Evolutionary conservation across 2,329 filamentous ascomycete genomes (phyloP), one percentile per base, ranked within the genome.

Genomic region (Acarospora socialis): DNA sequence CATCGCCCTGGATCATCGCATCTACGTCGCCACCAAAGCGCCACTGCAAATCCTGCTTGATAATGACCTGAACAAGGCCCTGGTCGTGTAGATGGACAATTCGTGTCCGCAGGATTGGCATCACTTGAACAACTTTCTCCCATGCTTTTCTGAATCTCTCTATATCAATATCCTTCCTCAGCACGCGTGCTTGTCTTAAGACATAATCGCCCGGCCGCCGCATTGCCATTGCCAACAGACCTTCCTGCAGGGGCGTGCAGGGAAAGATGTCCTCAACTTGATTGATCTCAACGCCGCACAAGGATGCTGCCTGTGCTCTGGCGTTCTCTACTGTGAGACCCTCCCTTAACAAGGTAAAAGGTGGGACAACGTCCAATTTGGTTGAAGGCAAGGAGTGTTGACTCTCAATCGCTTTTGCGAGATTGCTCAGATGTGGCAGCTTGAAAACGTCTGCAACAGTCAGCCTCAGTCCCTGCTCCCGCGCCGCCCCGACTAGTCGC

Each of bases 91-190:
- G 27, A 14, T 60, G 52, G 4, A 60, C 49, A 30, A 63, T 54
- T 6, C 63, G 55, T 15, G 65, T 68, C 7, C 65, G 55, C 7
- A 68, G 49, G 12, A 68, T 64, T 18, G 62, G 58, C 16, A 59
- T 46, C 21, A 60, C 56, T 5, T 55, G 43, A 2, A 65, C 54
- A 3, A 57, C 51, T 8, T 51, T 49, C 29, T 64, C 54, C 62
- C 63, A 68, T 1, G 63, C 54, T 6, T 48, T 41, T 37, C 60
- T 63, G 48, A 67, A 61, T 17, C 48, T 52, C 5, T 44, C 43
- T 3, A 65, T 23, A 34, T 66, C 51, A 4, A 63, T 42, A 3
- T 48, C 34, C 4, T 46, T 33, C 1, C 53, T 45, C 3, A 67
- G 54, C 3, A 46, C 46, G 29, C 63, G 54, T 0, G 60, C 45